A percentile compares a stretch with the other conserved stretches of the same genome.
These are phyloP conservation scores for Durusdinium trenchii DNA, from an alignment of 73 alveolate genomes.

Conservation along the genomic window DNA sequence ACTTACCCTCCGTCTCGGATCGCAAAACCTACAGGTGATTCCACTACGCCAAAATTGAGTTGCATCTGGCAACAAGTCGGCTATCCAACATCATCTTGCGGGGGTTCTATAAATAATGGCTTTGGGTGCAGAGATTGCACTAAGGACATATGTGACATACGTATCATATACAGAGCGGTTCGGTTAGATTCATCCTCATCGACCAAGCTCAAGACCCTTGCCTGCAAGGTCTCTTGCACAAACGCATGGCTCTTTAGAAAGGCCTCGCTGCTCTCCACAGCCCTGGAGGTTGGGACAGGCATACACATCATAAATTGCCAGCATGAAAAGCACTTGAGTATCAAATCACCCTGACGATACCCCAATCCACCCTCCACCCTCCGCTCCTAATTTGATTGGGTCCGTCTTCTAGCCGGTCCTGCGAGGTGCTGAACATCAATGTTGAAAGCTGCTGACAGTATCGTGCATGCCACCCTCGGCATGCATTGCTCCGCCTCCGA, in stretches of 20 bases:
- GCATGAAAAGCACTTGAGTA: too few species aligned
- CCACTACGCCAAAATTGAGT: background rate
- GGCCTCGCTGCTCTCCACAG: conserved; percentile 56
- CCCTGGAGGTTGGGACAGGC: background rate
- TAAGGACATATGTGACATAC: too few species aligned
- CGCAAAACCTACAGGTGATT: conserved; percentile 1
- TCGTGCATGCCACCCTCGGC: too few species aligned
- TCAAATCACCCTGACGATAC: too few species aligned
- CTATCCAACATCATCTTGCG: background rate
- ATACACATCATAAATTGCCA: too few species aligned
- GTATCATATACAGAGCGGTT: too few species aligned
- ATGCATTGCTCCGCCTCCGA: too few species aligned
- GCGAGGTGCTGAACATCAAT: too few species aligned
- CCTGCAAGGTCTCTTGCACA: conserved; percentile 61
- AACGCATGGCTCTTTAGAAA: conserved; percentile 62
- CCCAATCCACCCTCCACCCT: background rate
- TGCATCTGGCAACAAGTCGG: background rate
- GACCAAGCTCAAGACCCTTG: background rate
- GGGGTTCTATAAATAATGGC: background rate
- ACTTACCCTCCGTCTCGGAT: conserved; percentile 48
- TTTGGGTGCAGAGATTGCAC: background rate
- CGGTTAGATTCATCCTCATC: too few species aligned
- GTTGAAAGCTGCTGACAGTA: too few species aligned
- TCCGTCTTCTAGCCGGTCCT: conserved; percentile 78
- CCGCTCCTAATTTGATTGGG: conserved; percentile 52